Evolutionary conservation across 345 rosid species (phyloP).

Genomic region (Citrus glauca): DNA sequence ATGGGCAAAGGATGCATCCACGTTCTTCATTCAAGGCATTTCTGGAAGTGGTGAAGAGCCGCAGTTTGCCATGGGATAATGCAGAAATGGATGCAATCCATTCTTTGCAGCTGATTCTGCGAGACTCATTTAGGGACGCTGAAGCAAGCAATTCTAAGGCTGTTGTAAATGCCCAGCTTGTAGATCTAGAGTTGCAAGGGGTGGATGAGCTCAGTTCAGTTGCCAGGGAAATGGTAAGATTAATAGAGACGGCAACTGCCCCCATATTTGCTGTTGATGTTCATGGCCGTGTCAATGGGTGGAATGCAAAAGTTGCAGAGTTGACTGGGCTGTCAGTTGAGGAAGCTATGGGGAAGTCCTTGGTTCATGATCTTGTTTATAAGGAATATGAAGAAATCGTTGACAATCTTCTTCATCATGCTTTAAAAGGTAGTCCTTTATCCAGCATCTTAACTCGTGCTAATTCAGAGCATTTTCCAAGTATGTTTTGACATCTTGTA

Average conservation of each 20-base stretch:
- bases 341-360: conserved; percentile 94
- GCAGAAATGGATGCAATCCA: conserved; percentile 99
- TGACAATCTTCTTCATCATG: conserved; percentile 64
- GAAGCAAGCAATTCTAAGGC: conserved; percentile 77
- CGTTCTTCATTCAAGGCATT: conserved; percentile 97
- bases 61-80: conserved; percentile 91
- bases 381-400: conserved; percentile 75
- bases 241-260: conserved; percentile 95
- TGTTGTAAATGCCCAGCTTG: conserved; percentile 41
- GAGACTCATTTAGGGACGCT: conserved; percentile 81
- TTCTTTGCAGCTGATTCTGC: conserved; percentile 91
- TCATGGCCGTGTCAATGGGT: conserved; percentile 81
- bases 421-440: conserved; percentile 65
- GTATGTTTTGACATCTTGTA: conserved; percentile 9
- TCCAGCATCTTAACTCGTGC: neutral
- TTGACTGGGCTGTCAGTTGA: conserved; percentile 85
- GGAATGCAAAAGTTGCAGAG: conserved; percentile 94
- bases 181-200: conserved; percentile 67
- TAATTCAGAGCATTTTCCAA: neutral
- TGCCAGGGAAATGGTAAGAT: conserved; percentile 99
- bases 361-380: conserved; percentile 74
- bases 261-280: conserved; percentile 96
- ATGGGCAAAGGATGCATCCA: conserved; percentile 95
- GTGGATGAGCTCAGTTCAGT: conserved; percentile 90
- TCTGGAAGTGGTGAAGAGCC: conserved; percentile 94